These are phyloP conservation scores for Suillus americanus DNA, from an alignment of 768 basidiomycete genomes.

Conservation along the genomic window DNA sequence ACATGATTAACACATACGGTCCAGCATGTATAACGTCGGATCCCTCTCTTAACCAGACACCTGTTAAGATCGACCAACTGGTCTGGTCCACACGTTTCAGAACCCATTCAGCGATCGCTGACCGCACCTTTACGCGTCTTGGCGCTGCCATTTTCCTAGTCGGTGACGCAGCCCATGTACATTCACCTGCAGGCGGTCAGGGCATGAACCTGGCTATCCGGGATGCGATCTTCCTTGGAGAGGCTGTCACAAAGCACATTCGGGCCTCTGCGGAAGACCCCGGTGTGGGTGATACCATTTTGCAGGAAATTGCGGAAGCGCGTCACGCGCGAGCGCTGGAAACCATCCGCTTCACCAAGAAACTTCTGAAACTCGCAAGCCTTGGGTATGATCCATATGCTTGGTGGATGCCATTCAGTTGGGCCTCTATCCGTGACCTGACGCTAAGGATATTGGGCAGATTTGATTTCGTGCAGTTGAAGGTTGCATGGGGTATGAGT, in stretches of 20 bases:
- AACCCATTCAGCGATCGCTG: constrained; percentile 41
- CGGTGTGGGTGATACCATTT: constrained; percentile 24
- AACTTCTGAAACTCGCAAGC: constrained; percentile 24
- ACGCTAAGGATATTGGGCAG: constrained; percentile 20
- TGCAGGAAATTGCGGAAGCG: constrained; percentile 34
- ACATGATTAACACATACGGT: constrained; percentile 1
- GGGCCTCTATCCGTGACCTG: constrained; percentile 26
- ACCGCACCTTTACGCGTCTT: constrained; percentile 33
- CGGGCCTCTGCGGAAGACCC: constrained; percentile 13
- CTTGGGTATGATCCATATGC: constrained; percentile 19
- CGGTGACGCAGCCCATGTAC: constrained; percentile 51
- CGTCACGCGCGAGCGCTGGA: constrained; percentile 41
- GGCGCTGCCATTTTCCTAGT: constrained; percentile 20
- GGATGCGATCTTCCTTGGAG: constrained; percentile 48
- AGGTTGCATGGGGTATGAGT: constrained; percentile 26
- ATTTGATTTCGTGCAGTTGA: constrained; percentile 17
- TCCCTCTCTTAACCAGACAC: constrained; percentile 13
- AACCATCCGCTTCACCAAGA: constrained; percentile 43
- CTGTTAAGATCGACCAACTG: constrained; percentile 33
- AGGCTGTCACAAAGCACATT: constrained; percentile 40
- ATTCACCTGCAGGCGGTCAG: constrained; percentile 55
- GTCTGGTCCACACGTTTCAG: constrained; percentile 44
- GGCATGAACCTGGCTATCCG: constrained; percentile 63
- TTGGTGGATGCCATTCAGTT: constrained; percentile 28
- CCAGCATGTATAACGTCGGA: background rate